Conservation (phyloP, 208 protist genomes). For the Leishmania tarentolae region DNA sequence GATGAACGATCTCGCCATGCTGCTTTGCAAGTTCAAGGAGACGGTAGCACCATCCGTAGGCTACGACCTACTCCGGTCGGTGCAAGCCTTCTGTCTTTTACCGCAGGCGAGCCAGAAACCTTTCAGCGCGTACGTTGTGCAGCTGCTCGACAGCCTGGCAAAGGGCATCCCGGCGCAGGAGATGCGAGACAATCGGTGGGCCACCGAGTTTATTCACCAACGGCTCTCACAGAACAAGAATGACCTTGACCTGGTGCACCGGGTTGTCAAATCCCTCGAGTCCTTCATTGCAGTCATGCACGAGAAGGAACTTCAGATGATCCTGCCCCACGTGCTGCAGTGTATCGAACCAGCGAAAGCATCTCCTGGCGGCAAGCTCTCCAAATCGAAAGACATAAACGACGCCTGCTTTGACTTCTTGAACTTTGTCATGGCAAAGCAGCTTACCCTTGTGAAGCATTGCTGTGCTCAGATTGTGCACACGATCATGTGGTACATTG, state of each 20-base stretch:
- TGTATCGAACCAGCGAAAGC: conserved; percentile 84
- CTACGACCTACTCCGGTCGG: conserved; percentile 71
- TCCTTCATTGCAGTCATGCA: conserved; percentile 88
- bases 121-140: conserved; percentile 80
- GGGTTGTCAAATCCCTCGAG: conserved; percentile 85
- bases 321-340: conserved; percentile 87
- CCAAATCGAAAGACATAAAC: conserved; percentile 84
- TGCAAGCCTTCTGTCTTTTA: conserved; percentile 75
- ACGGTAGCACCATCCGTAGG: conserved; percentile 60
- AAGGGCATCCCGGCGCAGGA: conserved; percentile 77
- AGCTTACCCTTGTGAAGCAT: conserved; percentile 76
- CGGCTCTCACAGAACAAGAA: conserved; percentile 87
- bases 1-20: conserved; percentile 81
- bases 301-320: conserved; percentile 84
- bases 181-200: conserved; percentile 89
- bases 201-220: conserved; percentile 92
- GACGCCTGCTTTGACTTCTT: conserved; percentile 89
- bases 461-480: conserved; percentile 88
- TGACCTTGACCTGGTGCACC: conserved; percentile 77
- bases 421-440: conserved; percentile 79
- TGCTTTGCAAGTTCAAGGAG: conserved; percentile 79
- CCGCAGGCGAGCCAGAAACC: conserved; percentile 87
- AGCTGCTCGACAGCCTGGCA: conserved; percentile 84
- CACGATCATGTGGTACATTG: conserved; percentile 90
- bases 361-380: conserved; percentile 25